Conservation (phyloP, 495 filamentous ascomycete genomes). For the Penicillium riverlandense region DNA sequence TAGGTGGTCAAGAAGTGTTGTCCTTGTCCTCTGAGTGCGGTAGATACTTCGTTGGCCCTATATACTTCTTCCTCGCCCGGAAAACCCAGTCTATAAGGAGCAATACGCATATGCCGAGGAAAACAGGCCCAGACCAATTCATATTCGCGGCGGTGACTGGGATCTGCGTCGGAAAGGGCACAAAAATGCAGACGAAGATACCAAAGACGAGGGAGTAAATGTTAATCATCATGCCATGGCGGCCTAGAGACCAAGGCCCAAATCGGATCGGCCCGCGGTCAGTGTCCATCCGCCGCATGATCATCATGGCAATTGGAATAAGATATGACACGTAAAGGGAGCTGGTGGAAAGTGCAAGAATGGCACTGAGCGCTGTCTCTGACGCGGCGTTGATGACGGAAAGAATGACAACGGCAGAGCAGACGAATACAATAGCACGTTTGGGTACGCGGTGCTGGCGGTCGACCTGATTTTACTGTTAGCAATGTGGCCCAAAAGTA, state of each 20-base stretch:
- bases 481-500: background rate
- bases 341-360: conserved; percentile 39
- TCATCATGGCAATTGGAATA: conserved; percentile 35
- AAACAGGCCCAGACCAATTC: conserved; percentile 33
- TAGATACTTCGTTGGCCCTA: conserved; percentile 8
- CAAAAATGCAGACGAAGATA: conserved; percentile 30
- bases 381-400: conserved; percentile 44
- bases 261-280: conserved; percentile 10
- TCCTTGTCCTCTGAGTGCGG: conserved; percentile 2
- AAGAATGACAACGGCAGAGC: conserved; percentile 27
- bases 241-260: conserved; percentile 23
- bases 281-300: conserved; percentile 15
- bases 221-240: conserved; percentile 29
- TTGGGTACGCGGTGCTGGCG: conserved; percentile 10
- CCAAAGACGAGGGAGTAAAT: conserved; percentile 24
- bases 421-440: conserved; percentile 32
- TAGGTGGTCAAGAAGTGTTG: background rate
- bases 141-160: conserved; percentile 29
- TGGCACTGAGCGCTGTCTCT: conserved; percentile 37
- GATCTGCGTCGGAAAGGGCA: conserved; percentile 30
- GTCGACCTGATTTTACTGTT: conserved; percentile 5
- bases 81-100: conserved; percentile 26
- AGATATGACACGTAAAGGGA: conserved; percentile 43
- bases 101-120: conserved; percentile 24
- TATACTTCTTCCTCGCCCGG: conserved; percentile 19